Percentiles rank a stretch among this genome's conserved stretches.
phyloP scores from a whole-genome alignment of 164 flowering plant species.

The Kalanchoe fedtschenkoi region DNA sequence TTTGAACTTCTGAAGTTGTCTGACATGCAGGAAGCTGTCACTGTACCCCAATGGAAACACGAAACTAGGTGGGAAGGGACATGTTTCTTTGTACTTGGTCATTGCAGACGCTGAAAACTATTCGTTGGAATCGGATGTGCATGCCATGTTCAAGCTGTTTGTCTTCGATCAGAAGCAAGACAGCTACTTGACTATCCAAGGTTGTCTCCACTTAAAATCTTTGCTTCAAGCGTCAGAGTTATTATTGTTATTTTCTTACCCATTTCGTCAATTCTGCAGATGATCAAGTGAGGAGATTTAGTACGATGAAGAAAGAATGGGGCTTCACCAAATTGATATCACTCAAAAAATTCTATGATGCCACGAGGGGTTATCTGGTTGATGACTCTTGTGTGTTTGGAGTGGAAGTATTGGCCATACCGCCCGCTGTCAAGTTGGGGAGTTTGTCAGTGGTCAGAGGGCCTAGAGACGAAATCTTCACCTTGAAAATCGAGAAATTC shows the following conservation, averaged over 20 bases:
- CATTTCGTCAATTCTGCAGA: neutral
- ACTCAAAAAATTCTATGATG: conserved; percentile 8
- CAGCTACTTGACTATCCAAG: conserved; percentile 4
- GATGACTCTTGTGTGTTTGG: conserved; percentile 16
- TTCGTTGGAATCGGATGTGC: neutral
- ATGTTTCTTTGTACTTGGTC: neutral
- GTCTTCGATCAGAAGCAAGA: conserved; percentile 5
- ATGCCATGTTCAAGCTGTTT: neutral
- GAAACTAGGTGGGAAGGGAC: neutral
- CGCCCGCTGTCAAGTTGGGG: neutral
- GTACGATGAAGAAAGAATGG: conserved; percentile 13
- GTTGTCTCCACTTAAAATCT: neutral
- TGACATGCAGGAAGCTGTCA: neutral
- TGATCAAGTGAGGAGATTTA: conserved; percentile 8
- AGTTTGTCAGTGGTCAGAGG: neutral
- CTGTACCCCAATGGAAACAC: neutral
- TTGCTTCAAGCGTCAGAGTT: neutral
- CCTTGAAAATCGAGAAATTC: conserved; percentile 8
- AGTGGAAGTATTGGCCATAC: conserved; percentile 13
- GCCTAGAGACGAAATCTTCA: neutral
- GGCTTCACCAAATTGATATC: conserved; percentile 13
- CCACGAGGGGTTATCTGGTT: conserved; percentile 12
- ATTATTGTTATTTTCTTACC: no score
- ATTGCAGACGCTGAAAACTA: neutral
- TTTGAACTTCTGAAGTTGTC: neutral